Conservation (phyloP, 2,329 filamentous ascomycete genomes). For the Boeremia lycopersici region DNA sequence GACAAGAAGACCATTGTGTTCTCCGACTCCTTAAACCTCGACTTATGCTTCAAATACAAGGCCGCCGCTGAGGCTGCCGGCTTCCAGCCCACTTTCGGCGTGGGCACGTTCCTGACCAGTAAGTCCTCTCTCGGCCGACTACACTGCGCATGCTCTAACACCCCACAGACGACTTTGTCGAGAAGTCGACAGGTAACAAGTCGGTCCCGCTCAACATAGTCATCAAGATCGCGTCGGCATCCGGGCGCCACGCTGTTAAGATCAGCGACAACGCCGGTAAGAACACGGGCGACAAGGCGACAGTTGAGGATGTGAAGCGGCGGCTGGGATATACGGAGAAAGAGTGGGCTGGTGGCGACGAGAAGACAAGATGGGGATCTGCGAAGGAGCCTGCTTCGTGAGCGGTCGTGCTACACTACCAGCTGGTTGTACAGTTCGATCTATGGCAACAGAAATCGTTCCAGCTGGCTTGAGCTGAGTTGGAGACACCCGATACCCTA, state of each 20-base stretch:
- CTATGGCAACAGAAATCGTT: too few species aligned
- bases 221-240: conserved; percentile 90
- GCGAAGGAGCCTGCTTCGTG: conserved; percentile 27
- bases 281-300: conserved; percentile 85
- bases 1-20: conserved; percentile 91
- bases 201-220: conserved; percentile 95
- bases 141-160: conserved; percentile 3
- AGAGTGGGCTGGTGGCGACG: conserved; percentile 81
- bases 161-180: conserved; percentile 75
- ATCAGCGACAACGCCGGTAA: conserved; percentile 88
- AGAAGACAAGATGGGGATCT: conserved; percentile 79
- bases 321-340: conserved; percentile 86
- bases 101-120: conserved; percentile 93
- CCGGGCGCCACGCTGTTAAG: conserved; percentile 83
- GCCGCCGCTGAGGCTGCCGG: conserved; percentile 76
- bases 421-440: too few species aligned
- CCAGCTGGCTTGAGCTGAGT: too few species aligned
- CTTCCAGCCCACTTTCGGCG: conserved; percentile 87
- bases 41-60: conserved; percentile 90
- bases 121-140: conserved; percentile 27
- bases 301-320: conserved; percentile 82
- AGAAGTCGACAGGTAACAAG: conserved; percentile 74
- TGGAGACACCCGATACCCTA: too few species aligned
- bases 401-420: too few species aligned
- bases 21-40: conserved; percentile 91